Conservation (phyloP, 805 yeast genomes). For the Candida cerambycidarum region DNA sequence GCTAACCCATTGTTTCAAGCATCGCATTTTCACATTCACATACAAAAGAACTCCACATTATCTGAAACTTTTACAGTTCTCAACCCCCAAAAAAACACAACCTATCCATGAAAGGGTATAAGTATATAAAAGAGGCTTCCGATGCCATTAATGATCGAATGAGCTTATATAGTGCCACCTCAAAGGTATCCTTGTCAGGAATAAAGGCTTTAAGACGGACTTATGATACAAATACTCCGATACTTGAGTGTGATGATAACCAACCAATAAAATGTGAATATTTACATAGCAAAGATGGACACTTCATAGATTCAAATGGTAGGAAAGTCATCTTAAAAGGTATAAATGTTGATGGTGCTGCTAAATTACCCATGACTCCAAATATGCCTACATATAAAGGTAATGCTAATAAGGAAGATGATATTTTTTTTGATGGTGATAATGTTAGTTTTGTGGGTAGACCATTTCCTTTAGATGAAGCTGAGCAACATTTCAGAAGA, state of each 20-base stretch:
- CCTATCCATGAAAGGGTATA: slow-evolving; percentile 14
- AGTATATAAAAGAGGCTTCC: slow-evolving; percentile 21
- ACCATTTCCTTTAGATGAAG: slow-evolving; percentile 77
- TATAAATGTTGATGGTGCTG: slow-evolving; percentile 73
- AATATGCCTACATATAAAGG: slow-evolving; percentile 42
- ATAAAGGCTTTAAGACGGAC: slow-evolving; percentile 28
- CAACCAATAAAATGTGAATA: slow-evolving; percentile 20
- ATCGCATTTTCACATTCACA: slow-evolving; percentile 6
- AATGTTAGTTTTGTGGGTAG: slow-evolving; percentile 77
- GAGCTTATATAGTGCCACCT: slow-evolving; percentile 27
- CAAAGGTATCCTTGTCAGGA: slow-evolving; percentile 26
- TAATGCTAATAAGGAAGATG: slow-evolving; percentile 31
- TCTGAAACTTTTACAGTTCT: too few relatives aligned
- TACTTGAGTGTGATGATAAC: slow-evolving; percentile 8
- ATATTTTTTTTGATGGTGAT: slow-evolving; percentile 67
- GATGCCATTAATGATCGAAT: slow-evolving; percentile 33
- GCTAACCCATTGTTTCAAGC: background rate
- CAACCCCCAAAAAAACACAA: background rate
- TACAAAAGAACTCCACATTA: slow-evolving; percentile 4
- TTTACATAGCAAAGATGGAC: slow-evolving; percentile 41
- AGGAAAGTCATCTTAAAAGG: slow-evolving; percentile 71
- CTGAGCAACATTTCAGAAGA: slow-evolving; percentile 63
- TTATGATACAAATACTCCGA: slow-evolving; percentile 19
- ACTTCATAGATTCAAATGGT: slow-evolving; percentile 57
- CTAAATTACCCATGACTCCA: slow-evolving; percentile 69